Evolutionary conservation across 176 grass and related monocot species (phyloP).

Genomic region (Puya raimondii): DNA sequence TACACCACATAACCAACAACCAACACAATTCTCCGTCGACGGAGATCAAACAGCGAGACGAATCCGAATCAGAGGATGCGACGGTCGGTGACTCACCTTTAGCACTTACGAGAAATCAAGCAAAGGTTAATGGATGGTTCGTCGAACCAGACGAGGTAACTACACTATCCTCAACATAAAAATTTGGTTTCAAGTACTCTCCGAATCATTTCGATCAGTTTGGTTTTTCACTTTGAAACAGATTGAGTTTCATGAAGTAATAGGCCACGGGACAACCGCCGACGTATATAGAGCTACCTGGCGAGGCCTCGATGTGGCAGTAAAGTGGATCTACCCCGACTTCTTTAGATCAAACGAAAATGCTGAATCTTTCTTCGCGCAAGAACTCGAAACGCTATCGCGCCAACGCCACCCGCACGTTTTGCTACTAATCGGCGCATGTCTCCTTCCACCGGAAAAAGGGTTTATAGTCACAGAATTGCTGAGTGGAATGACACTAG

Average conservation of each 20-base stretch:
- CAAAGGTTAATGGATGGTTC: conserved; percentile 43
- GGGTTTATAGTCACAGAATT: conserved; percentile 57
- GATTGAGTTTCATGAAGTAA: conserved; percentile 50
- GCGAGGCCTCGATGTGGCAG: conserved; percentile 44
- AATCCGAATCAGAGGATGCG: not conserved
- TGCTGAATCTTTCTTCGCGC: conserved; percentile 39
- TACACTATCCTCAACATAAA: not conserved
- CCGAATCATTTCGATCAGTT: too few relatives aligned
- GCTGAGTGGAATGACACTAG: conserved; percentile 35
- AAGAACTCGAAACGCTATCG: conserved; percentile 45
- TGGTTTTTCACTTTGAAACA: not conserved
- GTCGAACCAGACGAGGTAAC: conserved; percentile 38
- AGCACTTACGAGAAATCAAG: conserved; percentile 20
- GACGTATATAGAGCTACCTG: conserved; percentile 41
- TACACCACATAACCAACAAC: conserved; percentile 36
- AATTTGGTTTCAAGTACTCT: not conserved
- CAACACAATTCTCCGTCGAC: not conserved
- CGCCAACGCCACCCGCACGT: conserved; percentile 53
- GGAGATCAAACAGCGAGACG: not conserved
- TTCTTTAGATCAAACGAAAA: conserved; percentile 17
- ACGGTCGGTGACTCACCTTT: conserved; percentile 24
- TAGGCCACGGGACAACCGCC: conserved; percentile 45
- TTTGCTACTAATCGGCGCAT: conserved; percentile 36
- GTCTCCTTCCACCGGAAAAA: conserved; percentile 28
- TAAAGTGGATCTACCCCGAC: conserved; percentile 47